These are phyloP conservation scores for Neobulgaria alba DNA, from an alignment of 2,329 filamentous ascomycete genomes.

Conservation along the genomic window DNA sequence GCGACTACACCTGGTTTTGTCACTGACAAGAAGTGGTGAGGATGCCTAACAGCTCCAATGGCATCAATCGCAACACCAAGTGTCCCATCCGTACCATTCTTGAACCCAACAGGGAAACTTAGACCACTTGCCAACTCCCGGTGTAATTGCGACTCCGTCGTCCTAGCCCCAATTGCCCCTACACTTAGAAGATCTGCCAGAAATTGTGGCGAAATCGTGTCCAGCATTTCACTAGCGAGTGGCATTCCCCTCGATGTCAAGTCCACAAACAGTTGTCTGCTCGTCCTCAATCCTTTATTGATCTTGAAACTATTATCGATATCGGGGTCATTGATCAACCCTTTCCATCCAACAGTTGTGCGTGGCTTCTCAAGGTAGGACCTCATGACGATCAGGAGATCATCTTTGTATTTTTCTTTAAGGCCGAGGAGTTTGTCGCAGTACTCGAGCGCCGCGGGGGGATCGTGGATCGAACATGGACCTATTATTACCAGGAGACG, in stretches of 20 bases:
- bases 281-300: slow-evolving; percentile 93
- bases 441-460: slow-evolving; percentile 80
- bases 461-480: slow-evolving; percentile 96
- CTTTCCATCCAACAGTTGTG: slow-evolving; percentile 98
- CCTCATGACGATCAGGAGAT: slow-evolving; percentile 92
- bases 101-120: slow-evolving; percentile 97
- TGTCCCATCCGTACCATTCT: slow-evolving; percentile 94
- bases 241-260: slow-evolving; percentile 83
- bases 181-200: slow-evolving; percentile 85
- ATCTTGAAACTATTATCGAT: slow-evolving; percentile 97
- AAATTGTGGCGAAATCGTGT: slow-evolving; percentile 98
- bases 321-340: slow-evolving; percentile 96
- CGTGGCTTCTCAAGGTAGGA: slow-evolving; percentile 98
- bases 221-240: slow-evolving; percentile 95
- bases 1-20: slow-evolving; percentile 94
- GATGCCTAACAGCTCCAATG: slow-evolving; percentile 83
- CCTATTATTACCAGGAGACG: slow-evolving; percentile 90
- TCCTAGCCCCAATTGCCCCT: slow-evolving; percentile 90
- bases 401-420: slow-evolving; percentile 68
- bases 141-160: slow-evolving; percentile 92
- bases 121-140: slow-evolving; percentile 88
- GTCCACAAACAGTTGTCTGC: slow-evolving; percentile 88
- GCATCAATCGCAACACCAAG: slow-evolving; percentile 88
- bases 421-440: slow-evolving; percentile 68
- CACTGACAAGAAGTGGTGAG: slow-evolving; percentile 94